Percentiles rank a stretch among this genome's conserved stretches.
Conservation (phyloP, 345 rosid species). For the Populus nigra region DNA sequence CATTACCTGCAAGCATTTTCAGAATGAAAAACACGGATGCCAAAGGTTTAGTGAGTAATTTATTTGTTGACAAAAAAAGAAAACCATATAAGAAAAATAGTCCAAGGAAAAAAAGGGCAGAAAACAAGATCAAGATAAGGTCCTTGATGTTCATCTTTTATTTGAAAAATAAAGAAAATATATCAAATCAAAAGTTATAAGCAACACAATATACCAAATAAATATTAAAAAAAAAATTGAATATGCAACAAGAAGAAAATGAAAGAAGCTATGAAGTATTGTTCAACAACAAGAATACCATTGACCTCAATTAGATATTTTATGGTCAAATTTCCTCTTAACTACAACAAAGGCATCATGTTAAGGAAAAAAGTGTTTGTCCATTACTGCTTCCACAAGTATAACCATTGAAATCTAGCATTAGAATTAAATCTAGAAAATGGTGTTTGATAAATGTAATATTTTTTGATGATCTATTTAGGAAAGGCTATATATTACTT, state of each 20-base stretch:
- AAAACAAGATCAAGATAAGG: too few relatives aligned
- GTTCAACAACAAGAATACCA: not conserved
- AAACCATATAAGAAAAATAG: not conserved
- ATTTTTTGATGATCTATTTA: not conserved
- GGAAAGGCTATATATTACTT: not conserved
- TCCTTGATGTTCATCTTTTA: too few relatives aligned
- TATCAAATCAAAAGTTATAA: too few relatives aligned
- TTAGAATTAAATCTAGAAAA: too few relatives aligned
- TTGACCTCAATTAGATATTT: not conserved
- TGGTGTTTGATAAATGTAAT: not conserved
- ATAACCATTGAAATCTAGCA: too few relatives aligned
- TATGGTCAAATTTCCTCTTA: not conserved
- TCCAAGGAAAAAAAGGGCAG: too few relatives aligned
- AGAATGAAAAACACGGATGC: constrained; percentile 5
- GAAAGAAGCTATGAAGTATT: not conserved
- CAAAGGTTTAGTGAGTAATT: not conserved
- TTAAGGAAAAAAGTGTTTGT: not conserved
- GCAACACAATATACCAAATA: too few relatives aligned
- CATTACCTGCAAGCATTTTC: constrained; percentile 59
- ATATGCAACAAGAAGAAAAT: not conserved
- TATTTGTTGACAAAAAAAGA: not conserved
- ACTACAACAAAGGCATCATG: not conserved
- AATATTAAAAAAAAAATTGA: too few relatives aligned
- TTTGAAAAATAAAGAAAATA: too few relatives aligned
- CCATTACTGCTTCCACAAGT: not conserved